Percentiles rank a stretch among this genome's conserved stretches.
These are phyloP conservation scores for Phytopythium mirpurense DNA, from an alignment of 352 stramenopile species.

Conservation along the genomic window DNA sequence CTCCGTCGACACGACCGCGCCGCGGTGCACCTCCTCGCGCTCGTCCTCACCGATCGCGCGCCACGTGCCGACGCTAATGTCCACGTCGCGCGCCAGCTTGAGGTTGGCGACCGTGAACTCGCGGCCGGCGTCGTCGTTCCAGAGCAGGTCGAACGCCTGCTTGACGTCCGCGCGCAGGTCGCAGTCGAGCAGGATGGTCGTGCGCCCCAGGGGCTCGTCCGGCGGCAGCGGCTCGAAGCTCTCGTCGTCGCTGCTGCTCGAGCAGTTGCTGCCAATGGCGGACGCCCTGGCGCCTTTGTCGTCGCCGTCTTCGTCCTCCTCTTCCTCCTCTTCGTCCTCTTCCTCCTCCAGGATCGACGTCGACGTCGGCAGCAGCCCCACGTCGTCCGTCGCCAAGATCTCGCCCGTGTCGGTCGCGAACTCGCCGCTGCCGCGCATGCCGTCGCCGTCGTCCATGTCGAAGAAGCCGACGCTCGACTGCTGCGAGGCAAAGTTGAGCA, in stretches of 20 bases:
- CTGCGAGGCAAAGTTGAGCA: slow-evolving; percentile 11
- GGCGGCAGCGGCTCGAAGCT: slow-evolving; percentile 52
- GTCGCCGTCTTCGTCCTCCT: slow-evolving; percentile 6
- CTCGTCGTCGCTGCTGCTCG: slow-evolving; percentile 45
- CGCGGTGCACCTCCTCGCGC: slow-evolving; percentile 16
- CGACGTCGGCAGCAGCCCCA: not conserved
- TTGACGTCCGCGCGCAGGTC: slow-evolving; percentile 61
- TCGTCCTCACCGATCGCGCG: slow-evolving; percentile 30
- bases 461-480: slow-evolving; percentile 44
- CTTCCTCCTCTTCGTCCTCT: slow-evolving; percentile 5
- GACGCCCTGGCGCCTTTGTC: slow-evolving; percentile 4
- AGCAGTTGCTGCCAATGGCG: slow-evolving; percentile 14
- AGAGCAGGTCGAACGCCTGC: slow-evolving; percentile 61
- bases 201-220: slow-evolving; percentile 47
- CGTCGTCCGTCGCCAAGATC: not conserved
- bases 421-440: slow-evolving; percentile 2
- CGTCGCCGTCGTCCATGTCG: slow-evolving; percentile 36
- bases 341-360: slow-evolving; percentile 6
- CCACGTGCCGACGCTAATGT: slow-evolving; percentile 61
- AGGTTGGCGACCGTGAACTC: slow-evolving; percentile 45
- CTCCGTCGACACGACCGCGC: slow-evolving; percentile 48
- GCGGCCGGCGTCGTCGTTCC: slow-evolving; percentile 49
- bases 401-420: slow-evolving; percentile 4
- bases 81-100: slow-evolving; percentile 58
- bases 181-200: slow-evolving; percentile 64